Percentiles rank a stretch among this genome's conserved stretches.
Conservation (phyloP, 164 flowering plant genomes). For the Aristolochia contorta region DNA sequence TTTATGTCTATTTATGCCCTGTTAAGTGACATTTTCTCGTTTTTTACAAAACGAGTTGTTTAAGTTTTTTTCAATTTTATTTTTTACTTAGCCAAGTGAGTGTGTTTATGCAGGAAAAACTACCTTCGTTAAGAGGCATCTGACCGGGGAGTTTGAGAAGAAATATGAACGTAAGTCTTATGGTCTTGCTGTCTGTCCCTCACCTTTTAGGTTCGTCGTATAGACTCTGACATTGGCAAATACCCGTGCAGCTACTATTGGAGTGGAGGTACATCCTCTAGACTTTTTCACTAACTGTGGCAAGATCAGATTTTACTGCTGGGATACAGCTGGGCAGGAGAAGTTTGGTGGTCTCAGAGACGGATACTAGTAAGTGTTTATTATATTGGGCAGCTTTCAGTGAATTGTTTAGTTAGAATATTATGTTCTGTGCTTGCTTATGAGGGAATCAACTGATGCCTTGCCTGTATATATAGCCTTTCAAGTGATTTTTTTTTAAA, state of each 20-base stretch:
- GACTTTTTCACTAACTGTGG: slow-evolving; percentile 16
- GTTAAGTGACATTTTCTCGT: too few relatives aligned
- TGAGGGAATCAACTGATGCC: too few relatives aligned
- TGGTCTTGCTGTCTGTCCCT: not conserved
- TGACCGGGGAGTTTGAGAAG: slow-evolving; percentile 16
- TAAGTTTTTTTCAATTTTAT: too few relatives aligned
- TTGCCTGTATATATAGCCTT: too few relatives aligned
- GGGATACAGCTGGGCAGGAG: slow-evolving; percentile 20
- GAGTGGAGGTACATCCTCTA: slow-evolving; percentile 17
- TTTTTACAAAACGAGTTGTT: too few relatives aligned
- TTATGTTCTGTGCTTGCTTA: too few relatives aligned
- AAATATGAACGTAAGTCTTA: slow-evolving; percentile 12
- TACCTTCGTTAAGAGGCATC: slow-evolving; percentile 16
- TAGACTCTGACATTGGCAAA: not conserved
- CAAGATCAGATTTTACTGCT: slow-evolving; percentile 15
- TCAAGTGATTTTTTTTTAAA: too few relatives aligned
- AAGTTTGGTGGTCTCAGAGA: slow-evolving; percentile 18
- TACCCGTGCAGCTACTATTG: slow-evolving; percentile 12
- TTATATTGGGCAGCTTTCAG: too few relatives aligned
- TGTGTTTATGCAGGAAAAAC: slow-evolving; percentile 8
- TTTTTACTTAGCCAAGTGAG: not conserved
- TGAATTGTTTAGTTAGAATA: too few relatives aligned
- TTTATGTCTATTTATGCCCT: too few relatives aligned
- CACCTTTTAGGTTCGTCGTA: not conserved
- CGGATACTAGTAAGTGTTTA: slow-evolving; percentile 13